Conservation (phyloP, 73 alveolate species). For the Paramecium caudatum region DNA sequence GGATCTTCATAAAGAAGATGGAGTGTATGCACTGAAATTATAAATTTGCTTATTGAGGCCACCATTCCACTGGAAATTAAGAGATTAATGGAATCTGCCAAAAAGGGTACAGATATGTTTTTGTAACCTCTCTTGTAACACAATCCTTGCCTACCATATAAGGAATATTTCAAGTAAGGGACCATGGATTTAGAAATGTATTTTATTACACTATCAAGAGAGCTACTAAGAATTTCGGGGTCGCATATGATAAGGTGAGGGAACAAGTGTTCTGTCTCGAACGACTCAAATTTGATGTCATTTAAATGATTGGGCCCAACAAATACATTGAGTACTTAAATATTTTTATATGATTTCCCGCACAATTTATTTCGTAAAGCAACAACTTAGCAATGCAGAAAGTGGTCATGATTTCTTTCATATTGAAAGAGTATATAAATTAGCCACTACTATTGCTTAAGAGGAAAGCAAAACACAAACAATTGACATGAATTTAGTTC, state of each 20-base stretch:
- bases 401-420: conserved; percentile 75
- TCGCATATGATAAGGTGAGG: not conserved
- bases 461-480: conserved; percentile 26
- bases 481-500: conserved; percentile 51
- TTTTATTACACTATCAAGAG: not conserved
- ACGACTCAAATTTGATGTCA: not conserved
- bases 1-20: conserved; percentile 7
- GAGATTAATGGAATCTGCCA: conserved; percentile 39
- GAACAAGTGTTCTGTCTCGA: not conserved
- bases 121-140: not conserved
- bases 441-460: conserved; percentile 68
- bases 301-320: not conserved
- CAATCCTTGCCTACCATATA: not conserved
- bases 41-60: conserved; percentile 5
- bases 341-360: not conserved
- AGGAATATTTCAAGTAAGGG: not conserved
- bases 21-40: conserved; percentile 32
- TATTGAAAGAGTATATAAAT: conserved; percentile 66
- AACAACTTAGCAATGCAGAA: conserved; percentile 60
- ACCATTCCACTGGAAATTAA: conserved; percentile 28
- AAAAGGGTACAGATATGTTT: conserved; percentile 7
- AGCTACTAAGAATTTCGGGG: not conserved
- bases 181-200: not conserved
- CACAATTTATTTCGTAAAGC: conserved; percentile 53
- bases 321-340: not conserved